These are phyloP conservation scores for Ascochyta koolunga DNA, from an alignment of 2,329 filamentous ascomycete species.

Conservation along the genomic window DNA sequence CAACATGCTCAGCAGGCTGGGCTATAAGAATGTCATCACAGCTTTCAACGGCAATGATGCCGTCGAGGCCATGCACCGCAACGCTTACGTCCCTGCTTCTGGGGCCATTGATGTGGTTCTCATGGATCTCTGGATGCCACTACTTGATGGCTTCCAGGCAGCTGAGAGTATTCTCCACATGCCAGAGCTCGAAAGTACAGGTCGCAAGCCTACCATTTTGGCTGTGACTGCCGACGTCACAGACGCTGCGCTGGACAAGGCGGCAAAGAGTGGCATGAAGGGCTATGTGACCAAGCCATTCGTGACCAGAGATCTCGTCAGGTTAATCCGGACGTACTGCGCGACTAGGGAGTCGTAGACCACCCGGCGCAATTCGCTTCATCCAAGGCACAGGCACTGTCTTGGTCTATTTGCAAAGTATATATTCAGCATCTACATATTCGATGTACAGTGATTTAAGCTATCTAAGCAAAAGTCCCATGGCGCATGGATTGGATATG, in stretches of 20 bases:
- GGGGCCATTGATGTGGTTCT: slow-evolving; percentile 66
- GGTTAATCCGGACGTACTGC: slow-evolving; percentile 61
- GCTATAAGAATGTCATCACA: slow-evolving; percentile 67
- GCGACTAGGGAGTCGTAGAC: slow-evolving; percentile 17
- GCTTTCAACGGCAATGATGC: slow-evolving; percentile 73
- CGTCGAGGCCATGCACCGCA: slow-evolving; percentile 63
- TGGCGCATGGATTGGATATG: slow-evolving; percentile 13
- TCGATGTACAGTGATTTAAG: slow-evolving; percentile 15
- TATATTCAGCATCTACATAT: slow-evolving; percentile 12
- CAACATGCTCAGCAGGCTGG: slow-evolving; percentile 70
- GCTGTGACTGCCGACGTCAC: slow-evolving; percentile 73
- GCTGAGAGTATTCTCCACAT: slow-evolving; percentile 66
- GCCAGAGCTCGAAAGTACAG: slow-evolving; percentile 42
- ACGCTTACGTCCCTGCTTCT: slow-evolving; percentile 28
- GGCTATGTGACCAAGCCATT: slow-evolving; percentile 74
- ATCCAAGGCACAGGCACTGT: slow-evolving; percentile 5
- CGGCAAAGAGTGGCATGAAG: slow-evolving; percentile 68
- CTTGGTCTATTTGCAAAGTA: slow-evolving; percentile 18
- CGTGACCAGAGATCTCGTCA: slow-evolving; percentile 66
- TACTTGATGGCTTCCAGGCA: slow-evolving; percentile 75
- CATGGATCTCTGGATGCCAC: slow-evolving; percentile 80
- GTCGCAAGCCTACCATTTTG: slow-evolving; percentile 55
- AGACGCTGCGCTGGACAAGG: slow-evolving; percentile 65
- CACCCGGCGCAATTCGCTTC: slow-evolving; percentile 6
- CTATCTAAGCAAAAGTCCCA: slow-evolving; percentile 10